Conservation (phyloP, 495 filamentous ascomycete genomes). For the Penicillium cinerascens region DNA sequence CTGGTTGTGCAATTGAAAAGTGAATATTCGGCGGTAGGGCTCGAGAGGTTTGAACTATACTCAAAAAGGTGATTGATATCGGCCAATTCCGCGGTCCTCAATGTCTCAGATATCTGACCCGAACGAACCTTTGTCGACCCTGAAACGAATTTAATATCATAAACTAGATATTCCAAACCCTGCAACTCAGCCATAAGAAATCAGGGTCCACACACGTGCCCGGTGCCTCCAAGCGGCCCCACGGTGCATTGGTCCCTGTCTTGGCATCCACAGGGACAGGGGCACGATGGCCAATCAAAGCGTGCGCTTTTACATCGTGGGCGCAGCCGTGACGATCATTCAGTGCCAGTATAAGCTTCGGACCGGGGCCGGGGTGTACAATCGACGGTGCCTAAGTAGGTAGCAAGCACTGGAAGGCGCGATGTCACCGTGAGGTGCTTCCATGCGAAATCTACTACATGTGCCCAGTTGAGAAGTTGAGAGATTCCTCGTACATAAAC, state of each 20-base stretch:
- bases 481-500: neutral
- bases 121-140: neutral
- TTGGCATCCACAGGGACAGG: neutral
- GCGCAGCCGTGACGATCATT: conserved; percentile 3
- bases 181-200: neutral
- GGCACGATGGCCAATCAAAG: neutral
- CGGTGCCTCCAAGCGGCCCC: neutral
- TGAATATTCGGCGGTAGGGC: neutral
- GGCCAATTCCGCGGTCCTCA: neutral
- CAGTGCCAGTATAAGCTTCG: neutral
- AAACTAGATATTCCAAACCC: too few species aligned
- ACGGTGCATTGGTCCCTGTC: neutral
- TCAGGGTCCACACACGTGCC: neutral
- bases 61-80: neutral
- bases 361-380: too few species aligned
- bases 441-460: neutral
- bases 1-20: neutral
- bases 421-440: neutral
- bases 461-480: neutral
- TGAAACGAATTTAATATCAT: neutral
- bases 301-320: neutral
- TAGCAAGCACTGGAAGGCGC: neutral
- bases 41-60: neutral
- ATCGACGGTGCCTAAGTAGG: neutral
- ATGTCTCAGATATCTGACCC: neutral